A percentile compares a stretch with the other conserved stretches of the same genome.
These are phyloP conservation scores for Microdochium paspali DNA, from an alignment of 2,329 filamentous ascomycete species.

Conservation along the genomic window DNA sequence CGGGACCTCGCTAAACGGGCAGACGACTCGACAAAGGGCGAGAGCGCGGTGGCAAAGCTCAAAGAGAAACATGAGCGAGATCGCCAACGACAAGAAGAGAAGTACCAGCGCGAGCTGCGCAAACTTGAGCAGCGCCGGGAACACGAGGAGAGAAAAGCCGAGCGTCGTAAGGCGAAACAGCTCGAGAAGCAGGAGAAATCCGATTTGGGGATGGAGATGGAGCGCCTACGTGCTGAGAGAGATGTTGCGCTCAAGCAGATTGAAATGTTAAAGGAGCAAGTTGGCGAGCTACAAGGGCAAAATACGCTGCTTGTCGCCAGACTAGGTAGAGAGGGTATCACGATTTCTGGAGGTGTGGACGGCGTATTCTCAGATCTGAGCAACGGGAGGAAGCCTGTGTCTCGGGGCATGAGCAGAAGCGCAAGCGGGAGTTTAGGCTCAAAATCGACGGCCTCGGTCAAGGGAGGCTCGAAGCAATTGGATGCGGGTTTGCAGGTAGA, in stretches of 20 bases:
- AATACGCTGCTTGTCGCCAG: constrained; percentile 49
- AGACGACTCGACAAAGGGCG: constrained; percentile 31
- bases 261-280: constrained; percentile 42
- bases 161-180: constrained; percentile 38
- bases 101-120: constrained; percentile 52
- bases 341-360: not conserved
- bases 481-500: not conserved
- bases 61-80: constrained; percentile 56
- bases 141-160: constrained; percentile 52
- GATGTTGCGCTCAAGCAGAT: constrained; percentile 43
- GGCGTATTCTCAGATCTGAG: not conserved
- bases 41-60: constrained; percentile 41
- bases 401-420: not conserved
- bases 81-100: constrained; percentile 56
- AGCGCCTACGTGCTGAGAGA: constrained; percentile 37
- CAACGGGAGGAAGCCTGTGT: not conserved
- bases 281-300: constrained; percentile 48
- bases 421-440: not conserved
- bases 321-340: constrained; percentile 33
- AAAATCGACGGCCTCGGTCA: not conserved
- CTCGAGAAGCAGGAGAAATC: constrained; percentile 43
- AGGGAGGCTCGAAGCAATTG: not conserved
- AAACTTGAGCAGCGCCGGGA: constrained; percentile 56
- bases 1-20: constrained; percentile 23
- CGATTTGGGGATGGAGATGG: constrained; percentile 41